phyloP scores from a whole-genome alignment of 345 rosid species.

The Lepidium africanum region DNA sequence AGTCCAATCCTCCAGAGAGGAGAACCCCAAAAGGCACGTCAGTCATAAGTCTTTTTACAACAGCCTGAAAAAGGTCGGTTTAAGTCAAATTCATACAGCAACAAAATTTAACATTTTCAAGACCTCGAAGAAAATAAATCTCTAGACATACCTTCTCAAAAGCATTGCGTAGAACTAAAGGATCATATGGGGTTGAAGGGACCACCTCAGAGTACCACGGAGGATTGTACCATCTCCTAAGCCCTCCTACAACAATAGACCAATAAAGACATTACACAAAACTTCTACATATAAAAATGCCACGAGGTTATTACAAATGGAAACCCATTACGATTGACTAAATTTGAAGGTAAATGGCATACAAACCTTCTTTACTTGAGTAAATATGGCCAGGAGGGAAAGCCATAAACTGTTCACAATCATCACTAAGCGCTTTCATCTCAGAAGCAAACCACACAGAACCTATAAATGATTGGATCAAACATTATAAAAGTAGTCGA shows the following conservation, averaged over 20 bases:
- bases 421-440: slow-evolving; percentile 86
- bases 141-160: slow-evolving; percentile 51
- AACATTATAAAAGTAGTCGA: not conserved
- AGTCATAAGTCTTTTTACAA: slow-evolving; percentile 71
- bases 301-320: not conserved
- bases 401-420: slow-evolving; percentile 65
- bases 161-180: slow-evolving; percentile 42
- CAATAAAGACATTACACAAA: not conserved
- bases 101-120: not conserved
- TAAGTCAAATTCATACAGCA: not conserved
- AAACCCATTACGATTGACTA: not conserved
- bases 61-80: slow-evolving; percentile 42
- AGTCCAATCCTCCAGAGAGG: slow-evolving; percentile 79
- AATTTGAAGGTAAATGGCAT: not conserved
- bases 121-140: not conserved
- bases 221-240: slow-evolving; percentile 77
- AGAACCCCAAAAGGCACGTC: slow-evolving; percentile 87
- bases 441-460: slow-evolving; percentile 87
- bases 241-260: slow-evolving; percentile 37
- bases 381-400: slow-evolving; percentile 74
- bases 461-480: slow-evolving; percentile 35
- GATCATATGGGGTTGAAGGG: slow-evolving; percentile 67
- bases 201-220: slow-evolving; percentile 58
- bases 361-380: slow-evolving; percentile 77
- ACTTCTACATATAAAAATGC: not conserved